Evolutionary conservation across 2,329 filamentous ascomycete genomes (phyloP), one percentile per base, ranked within the genome.

Genomic region (Ceratocystis cubensis): DNA sequence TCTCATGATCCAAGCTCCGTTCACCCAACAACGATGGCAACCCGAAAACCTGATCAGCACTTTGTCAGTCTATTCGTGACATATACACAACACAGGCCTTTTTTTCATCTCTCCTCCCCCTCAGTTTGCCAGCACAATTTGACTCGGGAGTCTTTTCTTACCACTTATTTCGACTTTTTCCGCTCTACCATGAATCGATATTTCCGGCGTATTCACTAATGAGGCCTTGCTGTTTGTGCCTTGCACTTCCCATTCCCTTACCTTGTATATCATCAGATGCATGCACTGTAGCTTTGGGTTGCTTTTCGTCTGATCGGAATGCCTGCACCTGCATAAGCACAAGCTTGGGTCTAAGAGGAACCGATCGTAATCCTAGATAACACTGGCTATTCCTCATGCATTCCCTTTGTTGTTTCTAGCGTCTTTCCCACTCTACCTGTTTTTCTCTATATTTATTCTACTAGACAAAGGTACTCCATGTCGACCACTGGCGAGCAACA

Each of bases 1-100:
- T 33, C 28, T 28, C 37, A 41, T 59, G 56, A 59, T 15, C 56
- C 56, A 59, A 59, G 56, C 56, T 59, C 56, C 56, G 56, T 59
- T 59, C 28, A 59, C 56, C 56, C 56, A 59, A 59, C 56, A 30
- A 59, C 56, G 28, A 59, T n/a, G 56, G 56, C 15, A 37, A 17
- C 8, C 56, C 56, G 25, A 37, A 59, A 33, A n/a, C 56, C n/a
- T 28, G 25, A 59, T 59, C 56, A 33, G 33, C 28, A 59, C 28
- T n/a, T n/a, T 8, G 30, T 5, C 56, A 20, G 30, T 20, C 28
- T n/a, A 33, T 33, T 33, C 6, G 30, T 33, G 30, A 33, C 30
- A 33, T 33, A 33, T 33, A 20, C 25, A 8, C 56, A 59, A 59
- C 56, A 59, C 25, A 59, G 15, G 56, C 30, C 13, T 37, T 59